Evolutionary conservation across 371 early-diverging fungal genomes (phyloP), one percentile per base, ranked within the genome.

Genomic region (Mucor irregularis): DNA sequence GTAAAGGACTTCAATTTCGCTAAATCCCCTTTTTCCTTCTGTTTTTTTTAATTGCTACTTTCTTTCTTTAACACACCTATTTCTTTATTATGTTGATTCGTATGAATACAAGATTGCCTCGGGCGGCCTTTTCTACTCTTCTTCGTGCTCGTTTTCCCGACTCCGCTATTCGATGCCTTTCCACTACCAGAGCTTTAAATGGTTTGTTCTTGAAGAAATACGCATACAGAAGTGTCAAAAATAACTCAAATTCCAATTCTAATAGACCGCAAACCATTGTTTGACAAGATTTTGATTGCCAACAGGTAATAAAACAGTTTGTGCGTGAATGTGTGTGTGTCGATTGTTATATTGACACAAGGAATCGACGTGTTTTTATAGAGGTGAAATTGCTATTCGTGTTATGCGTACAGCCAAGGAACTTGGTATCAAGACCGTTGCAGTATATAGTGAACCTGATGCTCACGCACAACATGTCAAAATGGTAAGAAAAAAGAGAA

Each of bases 401-500:
- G 89, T 94, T 21, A 91, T 92, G 76, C 76, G 82, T 22, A 92
- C 94, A 5, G 93, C 94, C 30, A 88, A 90, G 57, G 81, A 87
- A 58, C 79, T 98, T 51, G 97, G 97, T 49, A 92, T 98, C 81
- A 88, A 92, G 73, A 94, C 96, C 7, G 97, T 97, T 3, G 94
- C 97, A 5, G 91, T 98, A 16, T 97, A 96, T 74, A 91, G 92
- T 60, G 96, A 96, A 53, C 91, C 95, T 8, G 98, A 98, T 74
- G 81, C 77, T 14, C 64, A 94, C 59, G 81, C 94, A 8, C 81
- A 92, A 66, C 92, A 92, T 61, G 90, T 88, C 40, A 78, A 85
- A 64, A 80, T 89, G 88, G 88, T 80, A 74, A 58, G 56, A 46
- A 13, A 40, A 49, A 21, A 39, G 24, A 49, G 22, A 26, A 40